Evolutionary conservation across 306 rosid genomes (phyloP).

Genomic region (Sophora flavescens): DNA sequence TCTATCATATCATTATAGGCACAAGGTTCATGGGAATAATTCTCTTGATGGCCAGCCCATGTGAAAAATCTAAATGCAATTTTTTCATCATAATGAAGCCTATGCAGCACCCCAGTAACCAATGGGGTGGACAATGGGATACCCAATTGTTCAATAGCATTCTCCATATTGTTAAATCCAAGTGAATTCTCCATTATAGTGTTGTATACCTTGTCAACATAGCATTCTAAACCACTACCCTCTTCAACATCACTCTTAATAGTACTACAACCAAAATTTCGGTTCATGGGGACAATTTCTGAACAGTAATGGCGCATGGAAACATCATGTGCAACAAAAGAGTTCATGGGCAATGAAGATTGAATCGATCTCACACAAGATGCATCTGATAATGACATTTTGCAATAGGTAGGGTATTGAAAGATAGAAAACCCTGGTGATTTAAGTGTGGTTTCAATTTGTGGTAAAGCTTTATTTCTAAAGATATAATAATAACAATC

Average conservation of each 20-base stretch:
- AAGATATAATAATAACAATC: slow-evolving; percentile 18
- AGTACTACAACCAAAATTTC: slow-evolving; percentile 39
- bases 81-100: slow-evolving; percentile 85
- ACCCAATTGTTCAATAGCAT: slow-evolving; percentile 63
- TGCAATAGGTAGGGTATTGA: slow-evolving; percentile 28
- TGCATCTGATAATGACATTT: slow-evolving; percentile 1
- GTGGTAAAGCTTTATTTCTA: slow-evolving; percentile 30
- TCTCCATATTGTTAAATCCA: slow-evolving; percentile 69
- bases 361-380: slow-evolving; percentile 43
- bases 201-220: slow-evolving; percentile 54
- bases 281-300: slow-evolving; percentile 43
- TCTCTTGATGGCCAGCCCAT: slow-evolving; percentile 84
- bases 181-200: slow-evolving; percentile 61
- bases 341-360: slow-evolving; percentile 42
- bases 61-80: slow-evolving; percentile 86
- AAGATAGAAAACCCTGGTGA: slow-evolving; percentile 34
- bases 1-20: slow-evolving; percentile 88
- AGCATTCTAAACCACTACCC: slow-evolving; percentile 43
- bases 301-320: slow-evolving; percentile 58
- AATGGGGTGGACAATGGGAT: slow-evolving; percentile 67
- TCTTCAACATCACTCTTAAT: slow-evolving; percentile 36
- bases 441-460: slow-evolving; percentile 38
- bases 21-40: slow-evolving; percentile 74
- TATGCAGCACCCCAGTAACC: slow-evolving; percentile 67
- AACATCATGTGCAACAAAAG: slow-evolving; percentile 9